These are phyloP conservation scores for Amanita subjunquillea DNA, from an alignment of 768 basidiomycete genomes.

Conservation along the genomic window DNA sequence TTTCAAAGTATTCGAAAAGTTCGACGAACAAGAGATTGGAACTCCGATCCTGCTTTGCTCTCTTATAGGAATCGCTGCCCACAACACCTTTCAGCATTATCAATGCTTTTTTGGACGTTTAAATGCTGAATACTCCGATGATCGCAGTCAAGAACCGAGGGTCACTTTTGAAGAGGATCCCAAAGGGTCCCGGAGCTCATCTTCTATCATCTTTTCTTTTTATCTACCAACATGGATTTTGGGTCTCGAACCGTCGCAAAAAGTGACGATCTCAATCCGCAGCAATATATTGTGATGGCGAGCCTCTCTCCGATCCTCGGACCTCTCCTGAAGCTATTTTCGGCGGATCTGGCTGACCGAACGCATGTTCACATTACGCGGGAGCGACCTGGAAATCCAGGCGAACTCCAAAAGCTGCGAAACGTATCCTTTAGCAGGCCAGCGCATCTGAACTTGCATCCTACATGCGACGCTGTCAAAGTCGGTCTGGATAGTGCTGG, in stretches of 20 bases:
- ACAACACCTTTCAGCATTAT: constrained; percentile 11
- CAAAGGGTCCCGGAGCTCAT: constrained; percentile 12
- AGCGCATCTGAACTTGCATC: not conserved
- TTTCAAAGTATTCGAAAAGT: constrained; percentile 17
- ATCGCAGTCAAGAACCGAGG: constrained; percentile 2
- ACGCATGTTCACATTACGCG: constrained; percentile 12
- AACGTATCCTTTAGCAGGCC: not conserved
- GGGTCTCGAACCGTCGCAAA: constrained; percentile 4
- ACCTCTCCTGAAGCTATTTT: constrained; percentile 13
- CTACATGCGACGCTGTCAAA: not conserved
- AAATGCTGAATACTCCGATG: constrained; percentile 3
- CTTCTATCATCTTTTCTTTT: constrained; percentile 14
- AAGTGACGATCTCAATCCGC: constrained; percentile 11
- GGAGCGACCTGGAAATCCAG: constrained; percentile 2
- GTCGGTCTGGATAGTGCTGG: not conserved
- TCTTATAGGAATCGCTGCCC: not conserved
- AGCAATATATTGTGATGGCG: not conserved
- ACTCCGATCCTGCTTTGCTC: constrained; percentile 10
- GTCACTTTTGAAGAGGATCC: constrained; percentile 12
- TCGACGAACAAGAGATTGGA: constrained; percentile 8
- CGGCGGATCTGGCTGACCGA: constrained; percentile 14
- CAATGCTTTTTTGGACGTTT: constrained; percentile 1
- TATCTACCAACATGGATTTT: constrained; percentile 16
- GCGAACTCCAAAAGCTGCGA: constrained; percentile 2
- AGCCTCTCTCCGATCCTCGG: constrained; percentile 13